A percentile compares a stretch with the other conserved stretches of the same genome.
Conservation (phyloP, 352 stramenopile species). For the Aphanomyces astaci region DNA sequence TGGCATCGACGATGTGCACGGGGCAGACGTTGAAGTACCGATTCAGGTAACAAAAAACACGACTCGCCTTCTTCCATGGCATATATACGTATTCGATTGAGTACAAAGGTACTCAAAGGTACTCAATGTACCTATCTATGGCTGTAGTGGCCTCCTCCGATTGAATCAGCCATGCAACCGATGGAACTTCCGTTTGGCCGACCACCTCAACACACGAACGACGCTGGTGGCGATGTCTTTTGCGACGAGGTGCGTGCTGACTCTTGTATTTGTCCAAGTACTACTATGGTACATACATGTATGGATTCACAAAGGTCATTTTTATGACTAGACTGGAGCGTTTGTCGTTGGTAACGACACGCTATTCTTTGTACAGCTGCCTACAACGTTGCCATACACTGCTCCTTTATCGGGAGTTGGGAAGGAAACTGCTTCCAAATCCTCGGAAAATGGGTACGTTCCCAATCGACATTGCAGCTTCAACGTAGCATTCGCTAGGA, state of each 20-base stretch:
- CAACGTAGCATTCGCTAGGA: neutral
- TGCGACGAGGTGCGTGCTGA: constrained; percentile 38
- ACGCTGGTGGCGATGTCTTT: constrained; percentile 56
- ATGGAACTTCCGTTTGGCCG: constrained; percentile 70
- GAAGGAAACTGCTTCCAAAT: constrained; percentile 26
- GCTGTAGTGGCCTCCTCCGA: constrained; percentile 62
- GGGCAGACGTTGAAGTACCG: constrained; percentile 36
- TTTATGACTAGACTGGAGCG: constrained; percentile 39
- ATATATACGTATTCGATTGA: no score
- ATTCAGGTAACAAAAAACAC: constrained; percentile 57
- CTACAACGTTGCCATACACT: constrained; percentile 68
- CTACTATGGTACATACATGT: constrained; percentile 1
- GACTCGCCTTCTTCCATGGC: no score
- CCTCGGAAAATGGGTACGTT: constrained; percentile 25
- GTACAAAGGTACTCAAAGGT: no score
- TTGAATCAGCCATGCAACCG: constrained; percentile 75
- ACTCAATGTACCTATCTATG: no score
- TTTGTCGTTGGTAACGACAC: constrained; percentile 52
- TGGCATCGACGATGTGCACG: constrained; percentile 36
- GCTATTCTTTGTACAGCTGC: constrained; percentile 76
- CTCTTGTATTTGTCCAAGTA: no score
- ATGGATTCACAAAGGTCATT: neutral
- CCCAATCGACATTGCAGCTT: neutral
- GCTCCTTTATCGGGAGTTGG: constrained; percentile 32
- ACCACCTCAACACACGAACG: constrained; percentile 26